Conservation (phyloP, 768 basidiomycete genomes). For the Naganishia vaughanmartiniae region DNA sequence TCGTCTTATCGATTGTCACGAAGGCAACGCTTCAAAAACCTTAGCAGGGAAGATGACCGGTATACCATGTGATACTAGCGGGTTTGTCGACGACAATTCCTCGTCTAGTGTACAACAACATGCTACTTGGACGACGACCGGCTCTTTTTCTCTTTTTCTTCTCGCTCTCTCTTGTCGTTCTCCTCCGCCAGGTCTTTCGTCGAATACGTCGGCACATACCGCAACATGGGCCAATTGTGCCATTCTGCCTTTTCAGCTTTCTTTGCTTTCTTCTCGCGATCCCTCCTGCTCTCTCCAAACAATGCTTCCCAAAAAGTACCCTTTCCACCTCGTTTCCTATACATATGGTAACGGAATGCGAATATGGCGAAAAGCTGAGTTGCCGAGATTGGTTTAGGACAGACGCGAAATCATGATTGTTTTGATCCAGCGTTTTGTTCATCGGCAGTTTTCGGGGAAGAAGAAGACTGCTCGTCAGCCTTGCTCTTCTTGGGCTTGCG, state of each 20-base stretch:
- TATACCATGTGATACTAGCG: neutral
- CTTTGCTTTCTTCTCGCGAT: conserved; percentile 10
- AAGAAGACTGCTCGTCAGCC: conserved; percentile 9
- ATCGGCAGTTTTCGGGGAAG: neutral
- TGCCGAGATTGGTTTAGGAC: neutral
- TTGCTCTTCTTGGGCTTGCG: neutral
- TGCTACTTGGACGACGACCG: conserved; percentile 2
- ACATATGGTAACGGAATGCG: conserved; percentile 15
- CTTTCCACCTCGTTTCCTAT: conserved; percentile 23
- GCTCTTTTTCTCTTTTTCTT: conserved; percentile 22
- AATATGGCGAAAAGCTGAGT: conserved; percentile 12
- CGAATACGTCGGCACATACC: conserved; percentile 30
- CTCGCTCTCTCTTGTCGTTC: conserved; percentile 27
- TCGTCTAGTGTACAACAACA: conserved; percentile 1
- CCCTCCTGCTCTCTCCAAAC: conserved; percentile 15
- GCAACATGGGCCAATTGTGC: conserved; percentile 33
- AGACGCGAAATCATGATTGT: neutral
- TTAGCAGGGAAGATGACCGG: no score
- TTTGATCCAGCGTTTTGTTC: neutral
- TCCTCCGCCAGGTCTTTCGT: conserved; percentile 19
- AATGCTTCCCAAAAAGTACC: conserved; percentile 28
- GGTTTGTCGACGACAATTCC: neutral
- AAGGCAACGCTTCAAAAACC: no score
- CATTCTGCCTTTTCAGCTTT: conserved; percentile 16
- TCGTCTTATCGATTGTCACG: no score